Evolutionary conservation across 2,329 filamentous ascomycete genomes (phyloP), one percentile per base, ranked within the genome.

Genomic region (Geosmithia flava): DNA sequence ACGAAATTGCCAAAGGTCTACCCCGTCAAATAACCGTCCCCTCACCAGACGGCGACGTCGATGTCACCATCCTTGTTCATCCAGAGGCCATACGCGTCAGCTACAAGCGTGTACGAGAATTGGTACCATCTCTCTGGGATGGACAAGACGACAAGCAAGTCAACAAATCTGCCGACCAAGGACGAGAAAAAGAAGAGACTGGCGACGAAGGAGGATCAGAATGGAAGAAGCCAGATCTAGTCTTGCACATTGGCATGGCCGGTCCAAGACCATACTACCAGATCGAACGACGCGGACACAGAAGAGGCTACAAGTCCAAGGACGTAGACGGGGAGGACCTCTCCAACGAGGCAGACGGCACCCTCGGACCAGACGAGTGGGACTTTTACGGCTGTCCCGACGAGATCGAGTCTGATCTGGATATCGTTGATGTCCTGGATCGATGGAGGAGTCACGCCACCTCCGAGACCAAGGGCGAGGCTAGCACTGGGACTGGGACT

Each of bases 181-280:
- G 23, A 17, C 19, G 23, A 44, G 19, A 23, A 23, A 7, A 13
- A 11, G 16, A 13, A 19, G 6, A 29, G 19, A n/a, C 20, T n/a
- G n/a, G 15, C 5, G 29, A 20, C 7, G 29, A 37, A 17, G 3
- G 19, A 15, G 29, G 27, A 29, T 10, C 4, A 41, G 15, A 19
- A 11, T 41, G 15, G 23, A 27, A 8, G 33, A 16, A 3, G 5
- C 33, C 33, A 11, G 84, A 94, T 62, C 65, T 84, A 29, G 72
- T 81, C 20, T 62, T 95, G 3, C 87, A 94, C 62, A 84, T 94
- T 47, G 88, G 88, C 52, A 88, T 94, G 75, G 85, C 87, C 61
- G 59, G 84, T 62, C 57, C 77, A 67, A 55, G 73, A 62, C 56
- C 79, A 15, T 63, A 78, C 55, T 94, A 91, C 61, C 75, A 77